Conservation (phyloP, 768 basidiomycete genomes). For the Mycena olivaceomarginata region DNA sequence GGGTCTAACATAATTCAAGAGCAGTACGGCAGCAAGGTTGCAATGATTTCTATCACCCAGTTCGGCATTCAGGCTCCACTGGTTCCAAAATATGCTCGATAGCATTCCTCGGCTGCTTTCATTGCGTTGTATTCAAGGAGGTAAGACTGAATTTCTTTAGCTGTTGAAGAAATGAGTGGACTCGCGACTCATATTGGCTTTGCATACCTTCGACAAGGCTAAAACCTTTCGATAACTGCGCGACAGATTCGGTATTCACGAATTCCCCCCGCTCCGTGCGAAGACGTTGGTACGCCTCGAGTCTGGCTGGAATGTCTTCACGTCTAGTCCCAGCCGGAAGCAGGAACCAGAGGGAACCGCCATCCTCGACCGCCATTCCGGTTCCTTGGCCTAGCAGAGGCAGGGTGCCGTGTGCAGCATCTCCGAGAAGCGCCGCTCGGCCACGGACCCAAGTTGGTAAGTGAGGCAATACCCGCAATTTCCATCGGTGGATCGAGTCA, state of each 20-base stretch:
- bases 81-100: too few species aligned
- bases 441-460: conserved; percentile 23
- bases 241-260: conserved; percentile 8
- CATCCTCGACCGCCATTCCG: conserved; percentile 20
- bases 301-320: background rate
- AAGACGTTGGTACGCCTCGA: conserved; percentile 9
- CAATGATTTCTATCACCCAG: too few species aligned
- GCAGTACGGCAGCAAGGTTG: too few species aligned
- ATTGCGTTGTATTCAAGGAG: too few species aligned
- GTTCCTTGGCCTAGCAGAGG: conserved; percentile 21
- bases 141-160: too few species aligned
- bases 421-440: conserved; percentile 18
- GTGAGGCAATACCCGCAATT: background rate
- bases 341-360: conserved; percentile 1
- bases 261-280: conserved; percentile 13
- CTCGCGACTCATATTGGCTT: too few species aligned
- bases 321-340: conserved; percentile 5
- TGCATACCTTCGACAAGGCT: too few species aligned
- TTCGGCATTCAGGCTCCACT: too few species aligned
- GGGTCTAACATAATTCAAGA: too few species aligned
- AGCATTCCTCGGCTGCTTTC: too few species aligned
- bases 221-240: background rate
- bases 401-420: conserved; percentile 19
- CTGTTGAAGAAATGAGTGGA: too few species aligned
- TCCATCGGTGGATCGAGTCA: conserved; percentile 10